A percentile compares a stretch with the other conserved stretches of the same genome.
Evolutionary conservation across 1,284 basidiomycete genomes (phyloP).

Genomic region (Fomitopsis schrenkii): DNA sequence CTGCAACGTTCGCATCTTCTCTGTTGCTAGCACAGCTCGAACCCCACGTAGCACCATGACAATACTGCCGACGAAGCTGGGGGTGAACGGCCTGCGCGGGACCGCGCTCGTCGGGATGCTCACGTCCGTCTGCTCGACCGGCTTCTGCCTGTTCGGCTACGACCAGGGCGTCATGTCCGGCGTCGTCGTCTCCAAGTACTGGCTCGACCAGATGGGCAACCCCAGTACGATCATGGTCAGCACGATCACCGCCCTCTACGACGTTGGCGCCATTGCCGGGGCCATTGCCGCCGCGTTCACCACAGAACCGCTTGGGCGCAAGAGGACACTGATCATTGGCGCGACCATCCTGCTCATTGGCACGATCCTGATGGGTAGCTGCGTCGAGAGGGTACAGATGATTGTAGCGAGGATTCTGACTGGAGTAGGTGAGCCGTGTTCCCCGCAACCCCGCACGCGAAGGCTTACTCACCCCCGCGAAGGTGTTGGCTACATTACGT

Average conservation of each 20-base stretch:
- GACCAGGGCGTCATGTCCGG: conserved; percentile 48
- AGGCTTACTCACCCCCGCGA: neutral
- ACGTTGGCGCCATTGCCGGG: conserved; percentile 20
- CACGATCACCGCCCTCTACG: conserved; percentile 36
- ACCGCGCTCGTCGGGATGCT: conserved; percentile 7
- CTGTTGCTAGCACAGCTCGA: neutral
- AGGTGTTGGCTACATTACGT: conserved; percentile 12
- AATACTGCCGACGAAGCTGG: conserved; percentile 3
- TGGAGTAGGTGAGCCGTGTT: conserved; percentile 34
- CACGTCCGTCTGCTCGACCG: conserved; percentile 15
- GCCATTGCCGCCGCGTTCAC: conserved; percentile 9
- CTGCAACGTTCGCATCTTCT: neutral
- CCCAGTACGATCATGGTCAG: conserved; percentile 41
- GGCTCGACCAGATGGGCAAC: conserved; percentile 36
- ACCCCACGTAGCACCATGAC: neutral
- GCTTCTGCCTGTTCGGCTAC: conserved; percentile 40
- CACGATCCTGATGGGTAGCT: conserved; percentile 23
- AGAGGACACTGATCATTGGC: conserved; percentile 34
- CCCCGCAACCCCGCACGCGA: neutral
- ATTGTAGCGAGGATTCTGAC: conserved; percentile 49
- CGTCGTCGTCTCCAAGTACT: conserved; percentile 39
- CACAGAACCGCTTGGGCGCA: conserved; percentile 32
- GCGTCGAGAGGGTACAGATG: conserved; percentile 29
- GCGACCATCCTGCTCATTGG: conserved; percentile 43
- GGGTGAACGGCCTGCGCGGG: conserved; percentile 2